These are phyloP conservation scores for Coemansia sp. DNA, from an alignment of 192 early-diverging fungal genomes.

Conservation along the genomic window DNA sequence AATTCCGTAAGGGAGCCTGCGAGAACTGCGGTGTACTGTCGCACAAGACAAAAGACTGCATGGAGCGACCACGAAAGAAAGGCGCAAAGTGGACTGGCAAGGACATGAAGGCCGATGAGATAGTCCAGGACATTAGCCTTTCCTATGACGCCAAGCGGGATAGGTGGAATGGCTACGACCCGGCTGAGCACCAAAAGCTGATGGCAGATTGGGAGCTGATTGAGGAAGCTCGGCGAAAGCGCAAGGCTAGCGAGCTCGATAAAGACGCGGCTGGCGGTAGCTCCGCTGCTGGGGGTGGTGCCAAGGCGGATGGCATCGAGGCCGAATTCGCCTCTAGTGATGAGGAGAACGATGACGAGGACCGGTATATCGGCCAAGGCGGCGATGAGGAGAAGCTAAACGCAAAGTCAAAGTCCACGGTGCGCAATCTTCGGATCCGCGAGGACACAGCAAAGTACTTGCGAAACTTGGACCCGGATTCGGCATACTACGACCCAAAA, in stretches of 20 bases:
- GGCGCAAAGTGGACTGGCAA: slow-evolving; percentile 89
- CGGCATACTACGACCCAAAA: slow-evolving; percentile 98
- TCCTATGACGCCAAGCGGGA: slow-evolving; percentile 96
- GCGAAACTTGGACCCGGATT: slow-evolving; percentile 91
- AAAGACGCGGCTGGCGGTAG: slow-evolving; percentile 30
- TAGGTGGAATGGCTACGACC: slow-evolving; percentile 98
- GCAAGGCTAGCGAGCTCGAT: slow-evolving; percentile 76
- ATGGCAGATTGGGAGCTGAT: slow-evolving; percentile 81
- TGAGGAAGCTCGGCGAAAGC: slow-evolving; percentile 81
- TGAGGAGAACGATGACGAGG: slow-evolving; percentile 84
- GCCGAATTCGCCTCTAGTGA: slow-evolving; percentile 57
- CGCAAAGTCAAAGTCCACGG: slow-evolving; percentile 88
- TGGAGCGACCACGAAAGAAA: slow-evolving; percentile 86
- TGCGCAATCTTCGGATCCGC: slow-evolving; percentile 96
- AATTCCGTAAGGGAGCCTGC: slow-evolving; percentile 94
- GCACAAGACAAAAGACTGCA: slow-evolving; percentile 92
- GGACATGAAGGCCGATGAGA: slow-evolving; percentile 84
- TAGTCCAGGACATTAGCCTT: slow-evolving; percentile 70
- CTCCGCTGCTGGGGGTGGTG: background rate
- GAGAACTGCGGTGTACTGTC: slow-evolving; percentile 97
- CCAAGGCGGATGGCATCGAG: slow-evolving; percentile 19
- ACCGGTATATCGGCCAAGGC: slow-evolving; percentile 70
- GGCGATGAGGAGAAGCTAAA: slow-evolving; percentile 82
- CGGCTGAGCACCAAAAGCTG: slow-evolving; percentile 72
- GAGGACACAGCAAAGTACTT: slow-evolving; percentile 99